Evolutionary conservation across 352 stramenopile species (phyloP).

Genomic region (Globisporangium paddicum): DNA sequence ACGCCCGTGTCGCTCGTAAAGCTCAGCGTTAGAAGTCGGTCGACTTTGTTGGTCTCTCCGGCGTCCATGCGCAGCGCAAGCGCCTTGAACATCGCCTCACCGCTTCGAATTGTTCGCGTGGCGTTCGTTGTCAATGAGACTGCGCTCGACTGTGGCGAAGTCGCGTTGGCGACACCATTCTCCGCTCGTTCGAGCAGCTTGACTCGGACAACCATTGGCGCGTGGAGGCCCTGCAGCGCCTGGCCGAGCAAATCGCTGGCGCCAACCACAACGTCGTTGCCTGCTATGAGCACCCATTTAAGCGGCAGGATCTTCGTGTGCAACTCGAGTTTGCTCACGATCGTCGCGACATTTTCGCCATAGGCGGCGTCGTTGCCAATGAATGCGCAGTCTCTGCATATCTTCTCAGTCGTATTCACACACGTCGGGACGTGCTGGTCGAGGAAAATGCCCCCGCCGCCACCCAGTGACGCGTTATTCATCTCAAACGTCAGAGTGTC

Average conservation of each 20-base stretch:
- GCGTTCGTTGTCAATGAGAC: background rate
- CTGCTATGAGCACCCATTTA: conserved; percentile 2
- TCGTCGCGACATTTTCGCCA: background rate
- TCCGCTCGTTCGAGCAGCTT: background rate
- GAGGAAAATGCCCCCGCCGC: conserved; percentile 13
- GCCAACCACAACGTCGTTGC: background rate
- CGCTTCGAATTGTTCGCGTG: conserved; percentile 4
- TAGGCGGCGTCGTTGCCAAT: conserved; percentile 2
- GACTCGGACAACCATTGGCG: background rate
- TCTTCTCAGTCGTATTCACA: background rate
- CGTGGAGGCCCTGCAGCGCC: background rate
- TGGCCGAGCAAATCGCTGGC: background rate
- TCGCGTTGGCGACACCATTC: background rate
- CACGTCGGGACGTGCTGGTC: conserved; percentile 5
- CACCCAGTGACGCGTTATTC: conserved; percentile 10
- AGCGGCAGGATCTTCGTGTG: background rate
- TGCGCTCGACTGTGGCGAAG: background rate
- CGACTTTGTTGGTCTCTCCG: background rate
- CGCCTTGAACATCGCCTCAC: background rate
- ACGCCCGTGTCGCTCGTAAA: background rate
- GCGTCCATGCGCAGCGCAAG: background rate
- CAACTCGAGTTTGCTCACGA: conserved; percentile 4
- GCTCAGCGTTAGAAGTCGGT: conserved; percentile 3
- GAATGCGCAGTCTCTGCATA: background rate
- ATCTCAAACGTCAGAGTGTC: conserved; percentile 1